Evolutionary conservation across 2,329 filamentous ascomycete species (phyloP), one percentile per base, ranked within the genome.

Genomic region (Penicillium sp.): DNA sequence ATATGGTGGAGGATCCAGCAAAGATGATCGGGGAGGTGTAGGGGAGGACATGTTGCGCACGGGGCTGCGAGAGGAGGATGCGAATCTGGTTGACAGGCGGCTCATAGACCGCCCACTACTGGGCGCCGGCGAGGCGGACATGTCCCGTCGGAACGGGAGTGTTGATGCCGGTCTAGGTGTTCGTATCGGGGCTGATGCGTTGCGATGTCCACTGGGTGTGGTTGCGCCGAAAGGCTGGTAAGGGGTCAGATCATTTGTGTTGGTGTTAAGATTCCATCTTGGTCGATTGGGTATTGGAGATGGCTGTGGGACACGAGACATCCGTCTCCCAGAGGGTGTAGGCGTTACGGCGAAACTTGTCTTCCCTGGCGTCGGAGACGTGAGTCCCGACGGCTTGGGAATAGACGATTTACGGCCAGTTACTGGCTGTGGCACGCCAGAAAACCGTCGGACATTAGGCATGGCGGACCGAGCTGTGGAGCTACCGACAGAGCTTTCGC

Each of bases 261-360:
- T 91, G 6, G 86, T 85, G 29, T 87, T 89, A 11, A 68, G 69
- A 68, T 88, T 93, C 91, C 91, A 95, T 57, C 86, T 83, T 3
- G 91, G 91, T 50, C 88, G 85, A 55, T 83, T 80, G 56, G 83
- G 76, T 21, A 72, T 71, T 33, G 76, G 68, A 19, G 70, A 72
- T 16, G 80, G 63, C 11, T 78, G 79, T 77, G 39, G 77, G 69
- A 55, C 83, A 77, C 50, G 81, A 78, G 63, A 66, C n/a, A 56
- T 51, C 47, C 64, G 67, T 48, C 54, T 81, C 71, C 49, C 77
- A 48, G 67, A 74, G 62, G 74, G 77, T 66, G 79, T 82, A 5
- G 83, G 81, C 0, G 84, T 85, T 11, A 80, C 78, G 9, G 85
- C 81, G 23, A 75, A 73, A 58, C 79, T 69, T 53, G 67, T 66